A percentile compares a stretch with the other conserved stretches of the same genome.
Evolutionary conservation across 495 filamentous ascomycete genomes (phyloP).

Genomic region (Penicillium turbatum): DNA sequence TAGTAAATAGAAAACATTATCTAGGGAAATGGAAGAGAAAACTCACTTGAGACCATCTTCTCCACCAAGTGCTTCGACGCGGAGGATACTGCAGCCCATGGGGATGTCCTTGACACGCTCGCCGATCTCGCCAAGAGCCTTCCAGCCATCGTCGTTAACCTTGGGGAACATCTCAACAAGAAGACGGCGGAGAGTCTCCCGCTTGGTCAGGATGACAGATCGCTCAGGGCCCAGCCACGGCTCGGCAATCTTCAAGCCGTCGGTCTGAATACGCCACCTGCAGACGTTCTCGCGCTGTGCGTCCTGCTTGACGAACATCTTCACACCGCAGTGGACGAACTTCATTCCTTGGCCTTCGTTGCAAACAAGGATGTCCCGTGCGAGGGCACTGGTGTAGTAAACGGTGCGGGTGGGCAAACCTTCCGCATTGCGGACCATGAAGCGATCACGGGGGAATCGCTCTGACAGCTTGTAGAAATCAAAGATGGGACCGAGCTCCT

Average conservation of each 20-base stretch:
- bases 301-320: slow-evolving; percentile 98
- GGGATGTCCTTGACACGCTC: slow-evolving; percentile 71
- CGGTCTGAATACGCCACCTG: slow-evolving; percentile 90
- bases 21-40: background rate
- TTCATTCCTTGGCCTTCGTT: slow-evolving; percentile 90
- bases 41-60: slow-evolving; percentile 65
- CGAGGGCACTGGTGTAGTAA: slow-evolving; percentile 88
- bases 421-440: slow-evolving; percentile 89
- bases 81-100: slow-evolving; percentile 89
- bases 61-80: slow-evolving; percentile 64
- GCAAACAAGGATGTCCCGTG: slow-evolving; percentile 69
- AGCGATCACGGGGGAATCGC: slow-evolving; percentile 82
- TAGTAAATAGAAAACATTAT: slow-evolving; percentile 9
- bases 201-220: slow-evolving; percentile 66
- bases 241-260: slow-evolving; percentile 82
- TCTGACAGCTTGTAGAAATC: slow-evolving; percentile 77
- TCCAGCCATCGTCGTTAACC: slow-evolving; percentile 61
- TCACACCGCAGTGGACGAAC: slow-evolving; percentile 94
- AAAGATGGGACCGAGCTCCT: slow-evolving; percentile 68
- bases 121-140: slow-evolving; percentile 79
- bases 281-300: slow-evolving; percentile 78
- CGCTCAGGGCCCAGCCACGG: slow-evolving; percentile 79
- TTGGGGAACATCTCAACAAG: slow-evolving; percentile 96
- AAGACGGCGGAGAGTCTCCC: slow-evolving; percentile 70
- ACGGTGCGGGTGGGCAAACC: slow-evolving; percentile 81